These are phyloP conservation scores for Euphrasia confusa DNA, from an alignment of 257 asterid genomes.

Conservation along the genomic window DNA sequence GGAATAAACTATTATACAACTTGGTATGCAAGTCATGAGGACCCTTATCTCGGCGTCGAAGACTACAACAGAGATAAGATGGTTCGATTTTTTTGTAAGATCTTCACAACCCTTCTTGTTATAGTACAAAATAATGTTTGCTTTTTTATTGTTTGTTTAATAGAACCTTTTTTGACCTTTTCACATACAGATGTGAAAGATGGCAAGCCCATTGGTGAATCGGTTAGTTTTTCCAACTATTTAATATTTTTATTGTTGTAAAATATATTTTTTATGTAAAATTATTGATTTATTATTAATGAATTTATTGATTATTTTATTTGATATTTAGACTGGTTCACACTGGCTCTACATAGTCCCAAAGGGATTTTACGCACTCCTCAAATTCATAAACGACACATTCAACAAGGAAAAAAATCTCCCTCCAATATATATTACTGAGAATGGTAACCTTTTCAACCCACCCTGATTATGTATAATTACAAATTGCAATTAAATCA, in stretches of 20 bases:
- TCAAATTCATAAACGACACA: conserved; percentile 1
- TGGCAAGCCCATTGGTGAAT: background rate
- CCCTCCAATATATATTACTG: conserved; percentile 26
- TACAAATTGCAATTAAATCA: too few species aligned
- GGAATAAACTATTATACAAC: conserved; percentile 34
- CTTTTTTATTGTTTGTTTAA: too few species aligned
- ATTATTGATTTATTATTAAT: background rate
- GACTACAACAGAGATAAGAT: conserved; percentile 11
- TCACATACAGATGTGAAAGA: background rate
- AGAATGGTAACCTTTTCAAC: conserved; percentile 17
- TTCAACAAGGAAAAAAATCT: background rate
- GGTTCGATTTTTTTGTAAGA: conserved; percentile 5
- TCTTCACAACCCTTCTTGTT: background rate
- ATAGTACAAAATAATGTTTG: too few species aligned
- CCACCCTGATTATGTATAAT: background rate
- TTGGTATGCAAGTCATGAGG: conserved; percentile 17
- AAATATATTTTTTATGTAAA: too few species aligned
- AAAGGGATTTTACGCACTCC: conserved; percentile 16
- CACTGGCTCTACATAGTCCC: conserved; percentile 23
- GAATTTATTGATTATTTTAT: background rate
- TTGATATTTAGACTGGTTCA: background rate
- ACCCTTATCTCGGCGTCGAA: background rate
- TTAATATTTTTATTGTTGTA: too few species aligned
- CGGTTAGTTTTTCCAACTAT: background rate
- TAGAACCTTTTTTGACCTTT: too few species aligned